Evolutionary conservation across 148 eudicot species (phyloP).

Genomic region (Camellia japonica): DNA sequence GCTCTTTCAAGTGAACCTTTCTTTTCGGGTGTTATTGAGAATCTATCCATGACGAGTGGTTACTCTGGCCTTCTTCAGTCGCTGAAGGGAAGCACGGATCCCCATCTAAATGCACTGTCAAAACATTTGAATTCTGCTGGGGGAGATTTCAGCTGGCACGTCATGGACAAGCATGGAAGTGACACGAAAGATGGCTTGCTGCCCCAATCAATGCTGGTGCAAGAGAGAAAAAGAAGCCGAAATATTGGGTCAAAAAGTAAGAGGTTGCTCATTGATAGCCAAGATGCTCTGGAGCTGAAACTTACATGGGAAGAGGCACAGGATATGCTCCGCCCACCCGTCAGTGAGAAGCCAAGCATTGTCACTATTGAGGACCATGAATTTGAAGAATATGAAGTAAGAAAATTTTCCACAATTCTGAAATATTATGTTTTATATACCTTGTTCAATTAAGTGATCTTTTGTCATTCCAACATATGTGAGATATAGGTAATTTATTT

Average conservation of each 20-base stretch:
- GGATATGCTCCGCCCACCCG: constrained; percentile 67
- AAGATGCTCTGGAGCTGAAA: constrained; percentile 61
- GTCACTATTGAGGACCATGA: constrained; percentile 63
- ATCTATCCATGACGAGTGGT: constrained; percentile 38
- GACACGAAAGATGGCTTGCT: constrained; percentile 39
- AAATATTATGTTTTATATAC: neutral
- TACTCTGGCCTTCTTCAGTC: constrained; percentile 58
- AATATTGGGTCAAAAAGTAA: constrained; percentile 73
- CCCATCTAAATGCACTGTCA: constrained; percentile 47
- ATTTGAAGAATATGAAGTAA: constrained; percentile 78
- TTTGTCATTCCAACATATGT: neutral
- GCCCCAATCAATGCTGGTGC: constrained; percentile 29
- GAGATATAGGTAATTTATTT: neutral
- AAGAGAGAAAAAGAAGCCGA: constrained; percentile 69
- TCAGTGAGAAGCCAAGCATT: constrained; percentile 53
- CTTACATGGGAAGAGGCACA: constrained; percentile 69
- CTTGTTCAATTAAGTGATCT: neutral
- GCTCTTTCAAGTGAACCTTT: constrained; percentile 40
- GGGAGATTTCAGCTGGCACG: constrained; percentile 44
- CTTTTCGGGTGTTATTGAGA: constrained; percentile 36
- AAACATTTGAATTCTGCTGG: constrained; percentile 42
- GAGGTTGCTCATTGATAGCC: constrained; percentile 67
- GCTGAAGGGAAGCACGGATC: constrained; percentile 55
- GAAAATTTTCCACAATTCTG: constrained; percentile 16
- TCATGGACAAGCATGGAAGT: constrained; percentile 46